Base-by-base conservation (phyloP, 1,139 yeast genomes). In the Sugiyamaella japonica region DNA sequence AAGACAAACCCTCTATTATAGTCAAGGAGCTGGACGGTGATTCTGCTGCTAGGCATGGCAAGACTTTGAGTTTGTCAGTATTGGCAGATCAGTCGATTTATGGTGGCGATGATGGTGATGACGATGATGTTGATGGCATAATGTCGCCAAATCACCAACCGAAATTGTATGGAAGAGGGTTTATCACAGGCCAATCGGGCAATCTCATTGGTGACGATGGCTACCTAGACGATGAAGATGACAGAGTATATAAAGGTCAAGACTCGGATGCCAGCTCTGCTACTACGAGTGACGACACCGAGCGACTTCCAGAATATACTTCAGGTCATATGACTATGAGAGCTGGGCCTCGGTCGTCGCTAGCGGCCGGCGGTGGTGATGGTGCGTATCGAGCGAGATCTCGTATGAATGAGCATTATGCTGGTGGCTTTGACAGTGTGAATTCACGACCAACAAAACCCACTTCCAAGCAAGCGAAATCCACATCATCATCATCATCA, bases 281-380 rank as follows among this genome's bases (percentile, higher is more conserved):
- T 12, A 42, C 25, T 29, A 16, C n/a, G 13, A 39, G 28, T n/a
- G 40, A 34, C 23, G 39, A 38, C 7, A 29, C 25, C 16, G 49
- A 45, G 32, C 20, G 49, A 23, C 37, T 36, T 45, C 40, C 40
- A 2, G 49, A 45, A 45, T 45, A 45, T 15, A 23, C 42, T 7
- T 45, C 49, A 16, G 49, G 36, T 28, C 49, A 45, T 45, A 36
- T 45, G 49, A 45, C 49, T 7, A 45, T 45, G 42, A 45, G 39
- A 28, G 42, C 25, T 13, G 39, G 16, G 8, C 12, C 40, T n/a
- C 8, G 25, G 13, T 29, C 34, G 7, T 29, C n/a, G 6, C 25
- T 20, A 10, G n/a, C 34, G 34, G n/a, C 34, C 3, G 34, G n/a
- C 3, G 9, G 34, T 29, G 7, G 34, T 29, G 7, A 10, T 12